Percentiles rank a stretch among this genome's conserved stretches.
Evolutionary conservation across 108 stramenopile genomes (phyloP).

Genomic region (Schizochytrium sp.): DNA sequence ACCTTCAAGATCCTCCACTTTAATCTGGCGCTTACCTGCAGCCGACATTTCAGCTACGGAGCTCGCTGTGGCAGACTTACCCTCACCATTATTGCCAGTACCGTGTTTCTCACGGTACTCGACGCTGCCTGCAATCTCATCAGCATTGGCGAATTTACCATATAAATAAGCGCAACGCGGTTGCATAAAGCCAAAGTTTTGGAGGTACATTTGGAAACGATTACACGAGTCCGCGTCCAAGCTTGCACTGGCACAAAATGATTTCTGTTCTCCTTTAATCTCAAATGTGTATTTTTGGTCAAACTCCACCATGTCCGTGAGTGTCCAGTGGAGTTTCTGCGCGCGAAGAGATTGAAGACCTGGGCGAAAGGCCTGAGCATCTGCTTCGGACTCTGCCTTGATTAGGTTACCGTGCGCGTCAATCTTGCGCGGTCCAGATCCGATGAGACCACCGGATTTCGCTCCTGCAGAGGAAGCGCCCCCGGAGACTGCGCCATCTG

Average conservation of each 20-base stretch:
- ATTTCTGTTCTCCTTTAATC: constrained; percentile 50
- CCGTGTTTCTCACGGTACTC: constrained; percentile 35
- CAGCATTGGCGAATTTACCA: constrained; percentile 26
- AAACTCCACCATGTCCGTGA: constrained; percentile 58
- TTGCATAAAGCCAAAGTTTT: constrained; percentile 18
- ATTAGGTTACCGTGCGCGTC: constrained; percentile 43
- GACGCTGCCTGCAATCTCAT: constrained; percentile 44
- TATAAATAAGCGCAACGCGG: constrained; percentile 50
- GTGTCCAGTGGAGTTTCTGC: constrained; percentile 56
- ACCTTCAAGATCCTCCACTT: constrained; percentile 16
- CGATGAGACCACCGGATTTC: neutral
- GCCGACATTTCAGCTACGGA: neutral
- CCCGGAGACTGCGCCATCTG: constrained; percentile 3
- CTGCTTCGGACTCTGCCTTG: neutral
- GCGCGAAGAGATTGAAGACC: constrained; percentile 30
- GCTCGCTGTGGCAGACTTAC: neutral
- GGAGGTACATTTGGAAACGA: constrained; percentile 25
- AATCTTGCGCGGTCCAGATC: constrained; percentile 26
- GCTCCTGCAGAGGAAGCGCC: neutral
- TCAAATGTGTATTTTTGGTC: constrained; percentile 53
- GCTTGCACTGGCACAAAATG: constrained; percentile 60
- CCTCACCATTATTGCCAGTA: neutral
- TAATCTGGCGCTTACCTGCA: constrained; percentile 13
- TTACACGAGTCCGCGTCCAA: constrained; percentile 43
- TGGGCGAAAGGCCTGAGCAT: constrained; percentile 22